Percentiles rank a stretch among this genome's conserved stretches.
Evolutionary conservation across 768 basidiomycete species (phyloP).

Genomic region (Cytidiella melzeri): DNA sequence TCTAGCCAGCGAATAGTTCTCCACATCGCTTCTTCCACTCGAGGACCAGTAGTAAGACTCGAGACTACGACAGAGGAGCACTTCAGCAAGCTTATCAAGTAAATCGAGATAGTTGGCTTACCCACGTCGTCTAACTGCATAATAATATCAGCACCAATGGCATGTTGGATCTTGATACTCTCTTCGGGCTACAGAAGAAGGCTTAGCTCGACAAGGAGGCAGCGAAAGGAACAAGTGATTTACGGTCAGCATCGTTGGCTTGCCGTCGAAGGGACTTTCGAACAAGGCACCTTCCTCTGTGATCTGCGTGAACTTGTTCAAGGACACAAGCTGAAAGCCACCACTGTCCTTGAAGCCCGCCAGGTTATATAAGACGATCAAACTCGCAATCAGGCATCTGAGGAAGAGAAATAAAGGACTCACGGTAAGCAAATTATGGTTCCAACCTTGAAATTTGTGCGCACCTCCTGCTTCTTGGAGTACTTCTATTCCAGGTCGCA

Average conservation of each 20-base stretch:
- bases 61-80: conserved; percentile 43
- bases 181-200: conserved; percentile 64
- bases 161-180: conserved; percentile 85
- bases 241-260: conserved; percentile 85
- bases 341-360: conserved; percentile 91
- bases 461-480: conserved; percentile 75
- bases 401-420: background rate
- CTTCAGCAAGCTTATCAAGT: too few species aligned
- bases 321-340: conserved; percentile 82
- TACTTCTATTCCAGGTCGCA: conserved; percentile 76
- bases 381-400: background rate
- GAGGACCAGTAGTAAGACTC: conserved; percentile 72
- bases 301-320: conserved; percentile 79
- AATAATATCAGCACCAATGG: conserved; percentile 89
- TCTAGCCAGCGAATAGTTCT: conserved; percentile 88
- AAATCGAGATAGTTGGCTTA: too few species aligned
- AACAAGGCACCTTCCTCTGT: conserved; percentile 88
- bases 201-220: background rate
- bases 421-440: conserved; percentile 77
- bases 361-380: conserved; percentile 5
- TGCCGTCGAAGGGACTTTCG: conserved; percentile 77
- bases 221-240: conserved; percentile 18
- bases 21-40: conserved; percentile 85
- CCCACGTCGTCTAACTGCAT: conserved; percentile 95
- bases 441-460: conserved; percentile 90